These are phyloP conservation scores for Podosphaera xanthii DNA, from an alignment of 2,329 filamentous ascomycete species.

Conservation along the genomic window DNA sequence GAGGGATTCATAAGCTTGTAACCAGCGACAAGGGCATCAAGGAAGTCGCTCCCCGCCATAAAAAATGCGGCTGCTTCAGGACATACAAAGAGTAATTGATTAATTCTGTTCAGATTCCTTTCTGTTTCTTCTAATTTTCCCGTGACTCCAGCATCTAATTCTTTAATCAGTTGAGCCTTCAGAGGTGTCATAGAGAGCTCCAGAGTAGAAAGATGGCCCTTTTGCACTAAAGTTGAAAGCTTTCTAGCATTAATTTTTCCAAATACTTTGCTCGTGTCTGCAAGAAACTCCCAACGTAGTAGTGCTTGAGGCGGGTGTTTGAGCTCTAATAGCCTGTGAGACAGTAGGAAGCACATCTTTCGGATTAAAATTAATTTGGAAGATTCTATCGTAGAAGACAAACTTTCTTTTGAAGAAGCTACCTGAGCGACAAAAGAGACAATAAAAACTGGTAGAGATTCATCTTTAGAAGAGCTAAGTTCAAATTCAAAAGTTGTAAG, in stretches of 20 bases:
- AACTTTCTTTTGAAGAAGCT: slow-evolving; percentile 15
- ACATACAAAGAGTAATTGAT: slow-evolving; percentile 38
- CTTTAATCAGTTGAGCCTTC: slow-evolving; percentile 37
- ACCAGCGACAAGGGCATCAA: slow-evolving; percentile 49
- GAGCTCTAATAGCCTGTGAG: slow-evolving; percentile 29
- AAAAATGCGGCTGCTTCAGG: slow-evolving; percentile 36
- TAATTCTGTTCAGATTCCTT: slow-evolving; percentile 31
- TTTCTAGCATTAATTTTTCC: slow-evolving; percentile 35
- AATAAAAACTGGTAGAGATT: slow-evolving; percentile 40
- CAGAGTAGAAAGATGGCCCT: slow-evolving; percentile 23
- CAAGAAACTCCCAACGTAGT: slow-evolving; percentile 42
- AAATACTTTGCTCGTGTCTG: slow-evolving; percentile 44
- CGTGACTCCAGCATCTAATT: slow-evolving; percentile 37
- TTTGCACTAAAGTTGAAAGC: slow-evolving; percentile 28
- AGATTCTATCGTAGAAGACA: not conserved
- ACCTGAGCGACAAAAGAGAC: slow-evolving; percentile 38
- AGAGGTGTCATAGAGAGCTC: slow-evolving; percentile 32
- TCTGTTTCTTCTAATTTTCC: slow-evolving; percentile 32
- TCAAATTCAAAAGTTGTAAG: slow-evolving; percentile 32
- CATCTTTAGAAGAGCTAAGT: slow-evolving; percentile 27
- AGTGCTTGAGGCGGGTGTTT: slow-evolving; percentile 24
- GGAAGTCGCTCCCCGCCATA: slow-evolving; percentile 66
- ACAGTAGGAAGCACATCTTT: slow-evolving; percentile 40
- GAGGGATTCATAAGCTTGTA: slow-evolving; percentile 41
- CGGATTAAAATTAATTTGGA: slow-evolving; percentile 27